These are phyloP conservation scores for Mycogone perniciosa DNA, from an alignment of 2,329 filamentous ascomycete species.

Conservation along the genomic window DNA sequence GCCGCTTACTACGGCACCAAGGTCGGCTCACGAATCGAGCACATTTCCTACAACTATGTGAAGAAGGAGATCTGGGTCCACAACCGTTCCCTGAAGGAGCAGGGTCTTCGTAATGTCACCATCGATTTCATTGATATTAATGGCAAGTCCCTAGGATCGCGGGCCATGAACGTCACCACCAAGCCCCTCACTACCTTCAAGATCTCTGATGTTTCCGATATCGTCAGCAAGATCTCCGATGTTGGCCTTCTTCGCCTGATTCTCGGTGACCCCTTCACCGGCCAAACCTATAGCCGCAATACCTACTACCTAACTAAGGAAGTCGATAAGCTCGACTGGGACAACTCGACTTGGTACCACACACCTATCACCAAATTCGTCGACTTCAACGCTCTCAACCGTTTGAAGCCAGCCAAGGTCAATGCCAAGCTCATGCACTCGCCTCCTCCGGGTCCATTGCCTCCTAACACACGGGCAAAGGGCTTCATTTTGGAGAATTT, in stretches of 20 bases:
- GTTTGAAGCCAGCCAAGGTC: conserved; percentile 33
- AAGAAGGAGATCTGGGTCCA: conserved; percentile 43
- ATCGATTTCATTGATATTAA: conserved; percentile 44
- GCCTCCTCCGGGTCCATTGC: conserved; percentile 5
- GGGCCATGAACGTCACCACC: conserved; percentile 28
- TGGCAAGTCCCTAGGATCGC: conserved; percentile 37
- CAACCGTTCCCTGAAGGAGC: conserved; percentile 41
- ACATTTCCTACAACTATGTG: conserved; percentile 50
- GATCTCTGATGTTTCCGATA: conserved; percentile 13
- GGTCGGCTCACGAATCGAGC: conserved; percentile 41
- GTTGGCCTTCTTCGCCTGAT: conserved; percentile 46
- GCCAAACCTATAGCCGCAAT: conserved; percentile 43
- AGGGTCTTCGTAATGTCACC: conserved; percentile 36
- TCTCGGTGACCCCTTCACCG: conserved; percentile 29
- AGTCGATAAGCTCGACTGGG: conserved; percentile 48
- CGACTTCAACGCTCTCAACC: conserved; percentile 40
- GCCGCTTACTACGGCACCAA: conserved; percentile 57
- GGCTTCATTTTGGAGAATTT: conserved; percentile 45
- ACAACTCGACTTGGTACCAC: conserved; percentile 50
- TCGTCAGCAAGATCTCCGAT: conserved; percentile 28
- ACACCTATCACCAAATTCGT: conserved; percentile 50
- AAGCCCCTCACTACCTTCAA: conserved; percentile 39
- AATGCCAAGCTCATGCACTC: conserved; percentile 18
- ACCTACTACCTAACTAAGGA: conserved; percentile 51
- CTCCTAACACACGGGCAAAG: conserved; percentile 8